These are phyloP conservation scores for Rhodomyrtus psidioides DNA, from an alignment of 441 rosid genomes.

Conservation along the genomic window DNA sequence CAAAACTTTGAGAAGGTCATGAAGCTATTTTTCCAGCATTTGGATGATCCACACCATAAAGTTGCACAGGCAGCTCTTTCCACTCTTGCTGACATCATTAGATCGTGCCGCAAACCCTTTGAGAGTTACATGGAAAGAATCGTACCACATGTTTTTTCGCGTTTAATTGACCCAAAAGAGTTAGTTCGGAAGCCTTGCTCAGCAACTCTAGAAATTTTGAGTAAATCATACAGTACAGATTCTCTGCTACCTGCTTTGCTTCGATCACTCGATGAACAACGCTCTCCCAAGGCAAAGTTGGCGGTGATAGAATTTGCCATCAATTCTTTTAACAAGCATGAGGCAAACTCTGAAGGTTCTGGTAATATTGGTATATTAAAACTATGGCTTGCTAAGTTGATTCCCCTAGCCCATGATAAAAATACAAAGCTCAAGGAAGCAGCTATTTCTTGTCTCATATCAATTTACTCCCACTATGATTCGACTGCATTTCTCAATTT, in stretches of 20 bases:
- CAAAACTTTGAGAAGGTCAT: conserved; percentile 96
- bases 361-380: conserved; percentile 83
- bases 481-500: conserved; percentile 80
- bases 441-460: conserved; percentile 86
- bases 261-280: conserved; percentile 97
- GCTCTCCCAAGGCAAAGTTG: conserved; percentile 98
- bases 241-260: conserved; percentile 87
- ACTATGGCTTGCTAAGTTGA: conserved; percentile 90
- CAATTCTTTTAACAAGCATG: conserved; percentile 75
- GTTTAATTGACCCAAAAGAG: conserved; percentile 96
- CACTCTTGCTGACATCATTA: conserved; percentile 87
- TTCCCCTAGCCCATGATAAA: conserved; percentile 80
- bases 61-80: conserved; percentile 99
- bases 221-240: conserved; percentile 91
- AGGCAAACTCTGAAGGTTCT: conserved; percentile 69
- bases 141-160: conserved; percentile 91
- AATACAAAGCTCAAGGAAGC: conserved; percentile 93
- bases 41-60: conserved; percentile 99
- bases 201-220: conserved; percentile 70
- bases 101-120: conserved; percentile 87
- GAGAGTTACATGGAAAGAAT: conserved; percentile 98
- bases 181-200: conserved; percentile 91
- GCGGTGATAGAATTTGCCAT: conserved; percentile 95
- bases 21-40: conserved; percentile 95
- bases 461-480: conserved; percentile 88